Base-by-base conservation (phyloP, 2,329 filamentous ascomycete genomes). In the Diaporthe eres region DNA sequence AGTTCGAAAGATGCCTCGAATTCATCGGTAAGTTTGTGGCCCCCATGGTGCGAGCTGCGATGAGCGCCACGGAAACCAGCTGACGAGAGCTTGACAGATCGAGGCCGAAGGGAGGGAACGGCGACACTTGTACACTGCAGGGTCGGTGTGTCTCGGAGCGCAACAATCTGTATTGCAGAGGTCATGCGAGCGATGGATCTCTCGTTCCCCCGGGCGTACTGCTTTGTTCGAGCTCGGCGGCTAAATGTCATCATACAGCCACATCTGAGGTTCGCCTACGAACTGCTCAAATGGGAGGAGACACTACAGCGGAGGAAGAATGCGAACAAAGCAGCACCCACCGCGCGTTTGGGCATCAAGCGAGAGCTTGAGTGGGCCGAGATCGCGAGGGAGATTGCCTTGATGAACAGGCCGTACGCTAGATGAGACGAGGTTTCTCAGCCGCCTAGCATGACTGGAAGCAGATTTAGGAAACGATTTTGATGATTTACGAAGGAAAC, bases 181-280 rank as follows among this genome's bases (percentile, higher is more conserved):
- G 95, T 98, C 49, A 99, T 99, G 97, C 92, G 93, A 49, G 89
- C 93, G 37, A 85, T 95, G 80, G 89, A 91, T 31, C 86, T 98
- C 78, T 97, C 95, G 0, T 96, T 98, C 80, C 95, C 97, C 17
- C 91, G 94, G 74, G 97, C 97, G 76, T 99, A 99, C 84, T 98
- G 97, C 84, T 98, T 96, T 83, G 97, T 99, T 51, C 93, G 97
- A 44, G 97, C 97, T 28, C 91, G 97, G 72, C 90, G 97, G 77
- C 88, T 99, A 65, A 99, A 99, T 82, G 97, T 99, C 71, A 99
- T 99, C 78, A 98, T 99, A 78, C 97, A 99, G 83, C 97, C 97
- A 17, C 96, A 99, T 86, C 89, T 99, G 74, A 91, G 95, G 75
- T 99, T 99, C 85, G 94, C 94, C 79, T 98, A 98, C 82, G 97